Evolutionary conservation across 2,329 filamentous ascomycete species (phyloP).

Genomic region (Sporothrix schenckii): DNA sequence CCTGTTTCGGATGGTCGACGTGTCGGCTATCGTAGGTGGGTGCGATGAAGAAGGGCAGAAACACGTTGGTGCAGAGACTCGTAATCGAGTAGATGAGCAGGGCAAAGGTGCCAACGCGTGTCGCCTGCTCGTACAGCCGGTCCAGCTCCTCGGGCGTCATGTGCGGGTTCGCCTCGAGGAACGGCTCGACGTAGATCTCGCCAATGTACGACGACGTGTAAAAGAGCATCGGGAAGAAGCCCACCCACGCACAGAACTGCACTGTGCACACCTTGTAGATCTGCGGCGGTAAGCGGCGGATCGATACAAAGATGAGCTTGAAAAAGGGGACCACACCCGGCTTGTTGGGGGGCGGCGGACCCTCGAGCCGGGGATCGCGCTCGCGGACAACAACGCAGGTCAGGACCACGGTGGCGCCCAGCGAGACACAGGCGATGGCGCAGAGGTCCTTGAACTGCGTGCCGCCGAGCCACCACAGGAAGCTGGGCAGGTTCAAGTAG

Average conservation of each 20-base stretch:
- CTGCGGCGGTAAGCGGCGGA: slow-evolving; percentile 77
- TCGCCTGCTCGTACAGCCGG: slow-evolving; percentile 78
- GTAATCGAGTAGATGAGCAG: slow-evolving; percentile 86
- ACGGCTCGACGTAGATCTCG: slow-evolving; percentile 87
- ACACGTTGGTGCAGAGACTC: slow-evolving; percentile 77
- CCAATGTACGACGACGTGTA: slow-evolving; percentile 94
- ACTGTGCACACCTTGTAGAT: slow-evolving; percentile 80
- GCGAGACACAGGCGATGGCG: slow-evolving; percentile 75
- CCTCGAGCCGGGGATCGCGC: slow-evolving; percentile 76
- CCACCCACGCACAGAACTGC: slow-evolving; percentile 87
- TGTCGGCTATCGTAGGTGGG: slow-evolving; percentile 69
- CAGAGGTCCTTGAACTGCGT: slow-evolving; percentile 94
- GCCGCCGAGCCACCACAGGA: slow-evolving; percentile 77
- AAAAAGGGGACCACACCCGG: slow-evolving; percentile 78
- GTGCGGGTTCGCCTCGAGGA: slow-evolving; percentile 73
- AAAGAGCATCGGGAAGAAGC: slow-evolving; percentile 94
- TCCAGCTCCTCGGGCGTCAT: slow-evolving; percentile 78
- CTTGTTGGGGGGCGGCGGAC: slow-evolving; percentile 60
- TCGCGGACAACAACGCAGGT: slow-evolving; percentile 73
- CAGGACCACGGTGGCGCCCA: slow-evolving; percentile 69
- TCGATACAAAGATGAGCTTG: slow-evolving; percentile 72
- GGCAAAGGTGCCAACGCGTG: slow-evolving; percentile 84
- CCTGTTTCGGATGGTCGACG: background rate
- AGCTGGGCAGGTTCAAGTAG: slow-evolving; percentile 74
- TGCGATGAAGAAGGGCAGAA: slow-evolving; percentile 82